Conservation (phyloP, 2,329 filamentous ascomycete species). For the Aspergillus novofumigatus region DNA sequence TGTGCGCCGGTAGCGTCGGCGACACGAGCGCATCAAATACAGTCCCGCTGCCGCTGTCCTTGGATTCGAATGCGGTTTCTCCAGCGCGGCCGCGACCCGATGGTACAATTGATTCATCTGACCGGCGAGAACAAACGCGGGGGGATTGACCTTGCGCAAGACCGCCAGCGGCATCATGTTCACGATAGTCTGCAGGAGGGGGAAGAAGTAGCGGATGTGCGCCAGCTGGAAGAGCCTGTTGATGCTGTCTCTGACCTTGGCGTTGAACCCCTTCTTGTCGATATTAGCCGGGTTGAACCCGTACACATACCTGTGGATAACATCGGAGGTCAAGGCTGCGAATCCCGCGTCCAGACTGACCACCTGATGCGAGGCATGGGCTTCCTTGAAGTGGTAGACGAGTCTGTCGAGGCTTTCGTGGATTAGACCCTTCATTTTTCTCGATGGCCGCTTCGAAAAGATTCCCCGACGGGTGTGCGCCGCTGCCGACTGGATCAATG, state of each 20-base stretch:
- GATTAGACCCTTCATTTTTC: conserved; percentile 10
- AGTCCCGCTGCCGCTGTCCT: too few relatives aligned
- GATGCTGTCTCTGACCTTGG: conserved; percentile 14
- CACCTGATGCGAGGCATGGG: conserved; percentile 6
- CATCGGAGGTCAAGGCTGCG: conserved; percentile 30
- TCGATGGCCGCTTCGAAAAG: conserved; percentile 19
- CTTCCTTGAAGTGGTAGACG: conserved; percentile 7
- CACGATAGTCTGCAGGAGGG: conserved; percentile 16
- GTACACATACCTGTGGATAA: conserved; percentile 36
- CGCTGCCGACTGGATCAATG: too few relatives aligned
- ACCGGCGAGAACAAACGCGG: conserved; percentile 8
- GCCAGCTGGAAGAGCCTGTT: conserved; percentile 13
- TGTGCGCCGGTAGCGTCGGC: too few relatives aligned
- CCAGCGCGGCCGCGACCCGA: too few relatives aligned
- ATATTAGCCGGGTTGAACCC: conserved; percentile 28
- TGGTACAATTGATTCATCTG: conserved; percentile 14
- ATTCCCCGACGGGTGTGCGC: conserved; percentile 15
- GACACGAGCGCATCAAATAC: too few relatives aligned
- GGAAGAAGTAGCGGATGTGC: conserved; percentile 18
- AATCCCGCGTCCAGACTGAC: conserved; percentile 20
- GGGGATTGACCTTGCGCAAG: conserved; percentile 10
- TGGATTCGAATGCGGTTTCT: too few relatives aligned
- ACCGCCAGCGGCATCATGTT: conserved; percentile 12
- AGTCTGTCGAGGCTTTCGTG: conserved; percentile 14
- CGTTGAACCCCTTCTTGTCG: conserved; percentile 26